These are phyloP conservation scores for Neurospora cerealis DNA, from an alignment of 495 filamentous ascomycete genomes.

Conservation along the genomic window DNA sequence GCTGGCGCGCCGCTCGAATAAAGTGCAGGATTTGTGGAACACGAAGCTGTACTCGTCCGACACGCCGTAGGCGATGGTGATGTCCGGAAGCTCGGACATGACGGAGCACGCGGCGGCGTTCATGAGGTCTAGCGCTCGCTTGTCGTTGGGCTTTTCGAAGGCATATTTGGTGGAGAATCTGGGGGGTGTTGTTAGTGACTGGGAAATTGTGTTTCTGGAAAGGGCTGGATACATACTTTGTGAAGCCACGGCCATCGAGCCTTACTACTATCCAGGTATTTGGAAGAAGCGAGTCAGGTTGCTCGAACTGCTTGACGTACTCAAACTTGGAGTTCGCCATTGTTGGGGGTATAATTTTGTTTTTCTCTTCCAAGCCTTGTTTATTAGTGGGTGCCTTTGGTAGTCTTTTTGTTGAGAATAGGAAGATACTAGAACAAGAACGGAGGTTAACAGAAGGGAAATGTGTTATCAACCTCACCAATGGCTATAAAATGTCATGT, in stretches of 20 bases:
- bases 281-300: conserved; percentile 63
- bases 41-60: conserved; percentile 96
- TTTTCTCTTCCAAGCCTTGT: background rate
- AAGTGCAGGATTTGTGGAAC: conserved; percentile 63
- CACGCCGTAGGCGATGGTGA: conserved; percentile 79
- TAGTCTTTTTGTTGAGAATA: background rate
- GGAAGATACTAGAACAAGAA: background rate
- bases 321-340: conserved; percentile 61
- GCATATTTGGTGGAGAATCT: conserved; percentile 73
- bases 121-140: conserved; percentile 81
- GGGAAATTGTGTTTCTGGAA: background rate
- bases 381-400: background rate
- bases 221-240: conserved; percentile 48
- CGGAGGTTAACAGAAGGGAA: background rate
- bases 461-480: background rate
- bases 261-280: conserved; percentile 93
- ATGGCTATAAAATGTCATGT: background rate
- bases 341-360: background rate
- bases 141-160: conserved; percentile 89
- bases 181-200: background rate
- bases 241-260: conserved; percentile 86
- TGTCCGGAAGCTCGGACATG: conserved; percentile 74
- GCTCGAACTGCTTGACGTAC: conserved; percentile 87
- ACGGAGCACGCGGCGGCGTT: conserved; percentile 79
- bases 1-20: conserved; percentile 81